Evolutionary conservation across 257 asterid genomes (phyloP).

Genomic region (Vinca minor): DNA sequence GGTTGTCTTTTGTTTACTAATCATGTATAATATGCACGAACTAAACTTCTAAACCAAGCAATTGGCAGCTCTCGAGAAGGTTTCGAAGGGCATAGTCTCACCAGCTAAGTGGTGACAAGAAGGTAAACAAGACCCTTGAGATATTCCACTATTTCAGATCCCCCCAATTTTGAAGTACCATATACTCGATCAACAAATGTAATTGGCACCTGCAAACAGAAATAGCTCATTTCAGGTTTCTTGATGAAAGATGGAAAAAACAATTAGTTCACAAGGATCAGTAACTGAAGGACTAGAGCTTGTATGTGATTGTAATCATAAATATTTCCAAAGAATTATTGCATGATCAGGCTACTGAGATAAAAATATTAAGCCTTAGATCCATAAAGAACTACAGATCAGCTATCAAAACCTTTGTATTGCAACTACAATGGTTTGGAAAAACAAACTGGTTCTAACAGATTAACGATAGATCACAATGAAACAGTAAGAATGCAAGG

Average conservation of each 20-base stretch:
- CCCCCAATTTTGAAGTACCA: slow-evolving; percentile 93
- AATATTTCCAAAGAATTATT: not conserved
- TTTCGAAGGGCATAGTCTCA: slow-evolving; percentile 5
- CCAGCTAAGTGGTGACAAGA: slow-evolving; percentile 52
- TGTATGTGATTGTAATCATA: not conserved
- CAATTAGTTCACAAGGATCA: not conserved
- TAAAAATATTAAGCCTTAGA: not conserved
- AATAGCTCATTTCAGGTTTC: slow-evolving; percentile 1
- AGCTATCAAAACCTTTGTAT: not conserved
- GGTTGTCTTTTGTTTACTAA: too few relatives aligned
- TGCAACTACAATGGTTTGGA: slow-evolving; percentile 3
- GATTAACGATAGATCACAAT: not conserved
- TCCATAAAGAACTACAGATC: not conserved
- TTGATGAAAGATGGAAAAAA: not conserved
- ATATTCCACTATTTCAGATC: slow-evolving; percentile 92
- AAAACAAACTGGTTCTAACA: not conserved
- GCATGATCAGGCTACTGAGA: not conserved
- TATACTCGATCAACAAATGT: slow-evolving; percentile 90
- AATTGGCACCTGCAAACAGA: slow-evolving; percentile 62
- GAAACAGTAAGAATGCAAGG: not conserved
- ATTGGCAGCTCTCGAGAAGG: slow-evolving; percentile 11
- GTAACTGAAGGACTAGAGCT: not conserved
- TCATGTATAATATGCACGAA: not conserved
- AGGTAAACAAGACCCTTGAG: slow-evolving; percentile 84
- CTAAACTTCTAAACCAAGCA: not conserved